Percentiles rank a stretch among this genome's conserved stretches.
phyloP scores from a whole-genome alignment of 2,329 filamentous ascomycete genomes.

The Tolypocladium sp. region DNA sequence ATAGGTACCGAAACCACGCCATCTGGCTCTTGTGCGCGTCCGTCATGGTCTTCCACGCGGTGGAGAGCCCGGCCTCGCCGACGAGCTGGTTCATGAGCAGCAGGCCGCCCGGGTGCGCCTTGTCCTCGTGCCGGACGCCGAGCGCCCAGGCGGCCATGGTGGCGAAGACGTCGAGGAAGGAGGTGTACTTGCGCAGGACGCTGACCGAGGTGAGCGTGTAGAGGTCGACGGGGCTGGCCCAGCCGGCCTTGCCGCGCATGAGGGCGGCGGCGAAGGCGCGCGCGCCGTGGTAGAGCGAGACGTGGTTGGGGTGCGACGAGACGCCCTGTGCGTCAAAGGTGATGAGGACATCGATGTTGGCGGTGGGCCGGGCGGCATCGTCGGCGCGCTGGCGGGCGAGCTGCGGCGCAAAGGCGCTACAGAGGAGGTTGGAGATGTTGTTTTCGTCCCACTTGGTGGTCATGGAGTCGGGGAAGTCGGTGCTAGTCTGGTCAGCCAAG shows the following conservation, averaged over 20 bases:
- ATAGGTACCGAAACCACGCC: slow-evolving; percentile 96
- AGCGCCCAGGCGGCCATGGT: slow-evolving; percentile 54
- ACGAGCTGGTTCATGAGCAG: slow-evolving; percentile 66
- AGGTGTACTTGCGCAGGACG: slow-evolving; percentile 71
- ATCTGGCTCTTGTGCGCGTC: slow-evolving; percentile 89
- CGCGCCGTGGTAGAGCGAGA: slow-evolving; percentile 77
- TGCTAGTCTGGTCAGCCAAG: slow-evolving; percentile 9
- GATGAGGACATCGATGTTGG: slow-evolving; percentile 69
- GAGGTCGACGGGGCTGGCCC: slow-evolving; percentile 66
- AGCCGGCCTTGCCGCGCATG: slow-evolving; percentile 53
- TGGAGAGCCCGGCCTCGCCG: slow-evolving; percentile 38
- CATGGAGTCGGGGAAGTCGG: slow-evolving; percentile 85
- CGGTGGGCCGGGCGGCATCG: slow-evolving; percentile 26
- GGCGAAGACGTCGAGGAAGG: slow-evolving; percentile 64
- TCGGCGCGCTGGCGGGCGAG: slow-evolving; percentile 28
- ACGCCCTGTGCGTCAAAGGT: slow-evolving; percentile 84
- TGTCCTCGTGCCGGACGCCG: slow-evolving; percentile 21
- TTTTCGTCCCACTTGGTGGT: slow-evolving; percentile 63
- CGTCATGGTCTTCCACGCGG: slow-evolving; percentile 80
- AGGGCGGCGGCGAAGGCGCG: slow-evolving; percentile 60
- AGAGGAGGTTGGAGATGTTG: slow-evolving; percentile 62
- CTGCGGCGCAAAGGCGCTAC: slow-evolving; percentile 63
- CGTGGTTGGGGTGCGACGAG: slow-evolving; percentile 88
- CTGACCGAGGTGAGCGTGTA: slow-evolving; percentile 74
- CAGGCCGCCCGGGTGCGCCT: slow-evolving; percentile 43